Conservation (phyloP, 164 flowering plant species). For the Litsea cubeba region DNA sequence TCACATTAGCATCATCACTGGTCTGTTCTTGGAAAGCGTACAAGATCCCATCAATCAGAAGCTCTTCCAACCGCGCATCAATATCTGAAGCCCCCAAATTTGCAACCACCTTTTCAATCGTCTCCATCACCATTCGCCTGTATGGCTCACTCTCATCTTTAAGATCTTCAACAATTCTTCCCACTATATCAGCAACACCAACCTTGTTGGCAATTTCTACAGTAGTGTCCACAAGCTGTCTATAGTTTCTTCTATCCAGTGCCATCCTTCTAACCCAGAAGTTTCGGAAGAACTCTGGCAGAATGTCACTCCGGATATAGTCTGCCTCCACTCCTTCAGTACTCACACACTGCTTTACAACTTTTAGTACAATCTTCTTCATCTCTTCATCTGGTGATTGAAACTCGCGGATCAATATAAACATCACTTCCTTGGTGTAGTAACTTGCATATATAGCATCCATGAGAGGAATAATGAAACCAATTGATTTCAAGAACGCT, state of each 20-base stretch:
- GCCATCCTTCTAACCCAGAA: constrained; percentile 99
- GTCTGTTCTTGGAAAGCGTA: constrained; percentile 99
- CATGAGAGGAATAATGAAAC: constrained; percentile 98
- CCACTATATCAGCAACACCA: constrained; percentile 95
- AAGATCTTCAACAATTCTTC: constrained; percentile 92
- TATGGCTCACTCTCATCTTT: constrained; percentile 99
- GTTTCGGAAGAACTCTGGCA: constrained; percentile 83
- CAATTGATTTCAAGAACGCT: constrained; percentile 93
- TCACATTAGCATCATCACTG: constrained; percentile 98
- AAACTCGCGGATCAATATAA: constrained; percentile 88
- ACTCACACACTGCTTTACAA: constrained; percentile 97
- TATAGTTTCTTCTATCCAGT: constrained; percentile 85
- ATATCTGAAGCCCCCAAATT: constrained; percentile 97
- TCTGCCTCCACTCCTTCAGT: constrained; percentile 96
- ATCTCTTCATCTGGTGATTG: constrained; percentile 99
- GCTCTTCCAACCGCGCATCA: constrained; percentile 89
- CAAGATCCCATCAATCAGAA: constrained; percentile 89
- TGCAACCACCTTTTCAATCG: constrained; percentile 91
- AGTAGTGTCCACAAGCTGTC: constrained; percentile 94
- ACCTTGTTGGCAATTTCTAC: constrained; percentile 97
- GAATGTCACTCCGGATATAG: constrained; percentile 81
- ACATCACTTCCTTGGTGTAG: constrained; percentile 96
- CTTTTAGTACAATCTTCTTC: constrained; percentile 97
- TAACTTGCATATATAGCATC: constrained; percentile 95
- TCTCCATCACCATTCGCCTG: constrained; percentile 99